phyloP scores from a whole-genome alignment of 345 rosid species.

The Hypericum perforatum region DNA sequence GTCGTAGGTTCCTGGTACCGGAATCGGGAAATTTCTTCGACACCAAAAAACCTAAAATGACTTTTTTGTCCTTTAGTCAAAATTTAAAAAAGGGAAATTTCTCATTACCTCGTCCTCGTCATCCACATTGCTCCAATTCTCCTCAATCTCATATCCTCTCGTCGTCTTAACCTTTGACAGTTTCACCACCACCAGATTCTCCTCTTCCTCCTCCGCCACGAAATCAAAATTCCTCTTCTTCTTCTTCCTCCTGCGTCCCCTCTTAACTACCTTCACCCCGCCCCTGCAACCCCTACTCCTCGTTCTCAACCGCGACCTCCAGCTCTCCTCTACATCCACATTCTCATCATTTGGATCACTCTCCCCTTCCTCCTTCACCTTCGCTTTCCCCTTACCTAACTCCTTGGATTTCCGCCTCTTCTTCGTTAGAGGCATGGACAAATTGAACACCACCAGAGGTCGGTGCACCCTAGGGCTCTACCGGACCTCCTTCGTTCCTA shows the following conservation, averaged over 20 bases:
- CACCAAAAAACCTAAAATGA: no score
- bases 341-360: no score
- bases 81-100: no score
- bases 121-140: no score
- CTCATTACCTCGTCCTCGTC: background rate
- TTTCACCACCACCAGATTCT: constrained; percentile 16
- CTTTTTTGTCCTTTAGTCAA: no score
- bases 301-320: constrained; percentile 25
- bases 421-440: constrained; percentile 62
- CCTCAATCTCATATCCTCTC: constrained; percentile 14
- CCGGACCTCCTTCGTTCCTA: constrained; percentile 42
- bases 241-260: no score
- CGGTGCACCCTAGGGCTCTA: constrained; percentile 68
- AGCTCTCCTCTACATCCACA: no score
- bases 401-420: constrained; percentile 32
- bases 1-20: no score
- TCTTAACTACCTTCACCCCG: constrained; percentile 9
- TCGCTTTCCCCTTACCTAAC: no score
- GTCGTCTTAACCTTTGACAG: constrained; percentile 15
- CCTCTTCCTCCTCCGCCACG: constrained; percentile 19
- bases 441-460: constrained; percentile 62
- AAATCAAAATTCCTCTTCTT: constrained; percentile 12
- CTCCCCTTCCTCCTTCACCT: constrained; percentile 31
- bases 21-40: no score
- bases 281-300: constrained; percentile 2